Percentiles rank a stretch among this genome's conserved stretches.
Conservation (phyloP, 768 basidiomycete species). For the Piloderma croceum region DNA sequence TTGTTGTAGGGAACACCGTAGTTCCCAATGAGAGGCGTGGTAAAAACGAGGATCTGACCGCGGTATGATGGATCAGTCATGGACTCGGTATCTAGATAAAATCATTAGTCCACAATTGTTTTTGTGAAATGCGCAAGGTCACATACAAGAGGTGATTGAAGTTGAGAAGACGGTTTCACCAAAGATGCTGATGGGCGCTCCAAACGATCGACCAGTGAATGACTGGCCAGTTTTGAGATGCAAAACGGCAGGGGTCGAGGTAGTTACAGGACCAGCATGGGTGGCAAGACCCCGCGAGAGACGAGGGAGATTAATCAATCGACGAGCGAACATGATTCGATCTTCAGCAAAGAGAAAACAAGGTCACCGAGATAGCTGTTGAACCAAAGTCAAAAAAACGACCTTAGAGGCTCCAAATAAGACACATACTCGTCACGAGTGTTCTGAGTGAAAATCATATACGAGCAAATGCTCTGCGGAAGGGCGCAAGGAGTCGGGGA, state of each 20-base stretch:
- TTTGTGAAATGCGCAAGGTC: too few species aligned
- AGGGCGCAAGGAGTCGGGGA: neutral
- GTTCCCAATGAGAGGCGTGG: conserved; percentile 96
- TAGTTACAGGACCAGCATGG: conserved; percentile 41
- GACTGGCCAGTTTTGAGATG: conserved; percentile 94
- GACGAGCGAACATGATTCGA: conserved; percentile 52
- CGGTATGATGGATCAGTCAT: conserved; percentile 99
- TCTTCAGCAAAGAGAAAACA: conserved; percentile 67
- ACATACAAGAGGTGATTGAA: conserved; percentile 93
- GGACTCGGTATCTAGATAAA: conserved; percentile 84
- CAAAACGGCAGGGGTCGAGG: conserved; percentile 67
- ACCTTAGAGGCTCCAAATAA: conserved; percentile 4
- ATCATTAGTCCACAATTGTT: too few species aligned
- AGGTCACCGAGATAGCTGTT: conserved; percentile 85
- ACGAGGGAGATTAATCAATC: conserved; percentile 43
- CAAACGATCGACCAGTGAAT: conserved; percentile 86
- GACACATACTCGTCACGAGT: conserved; percentile 80
- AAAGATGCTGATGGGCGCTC: conserved; percentile 78
- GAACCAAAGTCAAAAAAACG: conserved; percentile 17
- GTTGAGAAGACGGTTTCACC: conserved; percentile 99
- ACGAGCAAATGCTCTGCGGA: too few species aligned
- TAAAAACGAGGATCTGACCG: conserved; percentile 97
- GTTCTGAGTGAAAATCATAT: conserved; percentile 62
- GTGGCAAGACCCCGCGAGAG: conserved; percentile 63
- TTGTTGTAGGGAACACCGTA: conserved; percentile 90